phyloP scores from a whole-genome alignment of 768 basidiomycete genomes.

The Psilocybe cyanescens region DNA sequence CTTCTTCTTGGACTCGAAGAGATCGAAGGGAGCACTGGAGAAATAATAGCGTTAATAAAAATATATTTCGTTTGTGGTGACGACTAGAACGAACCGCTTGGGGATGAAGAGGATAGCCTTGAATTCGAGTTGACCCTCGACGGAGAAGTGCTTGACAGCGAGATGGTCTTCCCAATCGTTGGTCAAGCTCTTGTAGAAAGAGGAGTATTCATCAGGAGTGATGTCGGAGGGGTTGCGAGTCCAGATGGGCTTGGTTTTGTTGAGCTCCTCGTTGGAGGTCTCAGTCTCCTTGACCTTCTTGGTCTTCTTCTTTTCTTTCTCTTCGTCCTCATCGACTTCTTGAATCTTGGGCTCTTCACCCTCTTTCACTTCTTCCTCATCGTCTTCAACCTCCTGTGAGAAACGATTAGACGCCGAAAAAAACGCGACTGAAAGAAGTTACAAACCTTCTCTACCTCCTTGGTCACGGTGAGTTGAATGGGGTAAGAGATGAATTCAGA shows the following conservation, averaged over 20 bases:
- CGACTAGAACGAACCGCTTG: conserved; percentile 69
- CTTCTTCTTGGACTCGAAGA: conserved; percentile 99
- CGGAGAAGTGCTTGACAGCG: conserved; percentile 99
- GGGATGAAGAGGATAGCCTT: conserved; percentile 98
- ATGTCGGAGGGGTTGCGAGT: conserved; percentile 97
- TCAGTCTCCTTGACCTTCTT: conserved; percentile 93
- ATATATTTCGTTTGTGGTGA: neutral
- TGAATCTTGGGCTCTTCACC: conserved; percentile 82
- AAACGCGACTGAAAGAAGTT: neutral
- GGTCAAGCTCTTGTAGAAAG: conserved; percentile 99
- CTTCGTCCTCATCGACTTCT: conserved; percentile 83
- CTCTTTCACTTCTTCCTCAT: conserved; percentile 72
- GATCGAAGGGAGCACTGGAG: conserved; percentile 92
- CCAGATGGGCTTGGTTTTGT: conserved; percentile 99
- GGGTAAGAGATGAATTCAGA: conserved; percentile 99
- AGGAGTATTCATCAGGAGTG: conserved; percentile 86
- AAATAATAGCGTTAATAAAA: conserved; percentile 7
- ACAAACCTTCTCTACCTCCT: conserved; percentile 97
- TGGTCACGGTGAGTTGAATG: conserved; percentile 96
- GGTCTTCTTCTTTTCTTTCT: conserved; percentile 90
- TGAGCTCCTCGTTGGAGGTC: conserved; percentile 94
- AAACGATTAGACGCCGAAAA: conserved; percentile 12
- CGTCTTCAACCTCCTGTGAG: conserved; percentile 83
- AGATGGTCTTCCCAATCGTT: conserved; percentile 99
- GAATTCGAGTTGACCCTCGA: conserved; percentile 99